phyloP scores from a whole-genome alignment of 2,329 filamentous ascomycete genomes.

The Pleurostoma richardsiae region DNA sequence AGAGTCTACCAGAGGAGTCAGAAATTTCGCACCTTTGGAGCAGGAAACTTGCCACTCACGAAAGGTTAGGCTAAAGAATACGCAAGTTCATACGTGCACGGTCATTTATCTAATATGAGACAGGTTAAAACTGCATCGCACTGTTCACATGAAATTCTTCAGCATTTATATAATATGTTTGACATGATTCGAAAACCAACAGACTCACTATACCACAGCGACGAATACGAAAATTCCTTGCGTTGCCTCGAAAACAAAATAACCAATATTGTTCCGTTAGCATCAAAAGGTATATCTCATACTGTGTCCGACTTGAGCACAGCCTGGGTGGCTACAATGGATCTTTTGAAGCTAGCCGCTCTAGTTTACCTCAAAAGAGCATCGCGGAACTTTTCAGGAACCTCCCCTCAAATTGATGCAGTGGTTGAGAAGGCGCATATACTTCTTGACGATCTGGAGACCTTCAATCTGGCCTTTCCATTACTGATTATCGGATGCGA shows the following conservation, averaged over 20 bases:
- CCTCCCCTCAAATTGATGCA: slow-evolving; percentile 9
- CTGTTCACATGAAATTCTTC: slow-evolving; percentile 14
- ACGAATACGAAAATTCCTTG: slow-evolving; percentile 14
- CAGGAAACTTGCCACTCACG: slow-evolving; percentile 10
- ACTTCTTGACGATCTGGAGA: slow-evolving; percentile 13
- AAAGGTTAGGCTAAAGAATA: slow-evolving; percentile 12
- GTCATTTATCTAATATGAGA: slow-evolving; percentile 11
- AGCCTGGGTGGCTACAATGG: slow-evolving; percentile 11
- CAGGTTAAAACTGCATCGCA: slow-evolving; percentile 10
- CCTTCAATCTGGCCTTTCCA: slow-evolving; percentile 16
- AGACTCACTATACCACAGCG: slow-evolving; percentile 13
- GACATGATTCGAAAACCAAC: slow-evolving; percentile 13
- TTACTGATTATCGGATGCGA: slow-evolving; percentile 20
- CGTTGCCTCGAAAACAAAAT: slow-evolving; percentile 13
- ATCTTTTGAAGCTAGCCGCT: slow-evolving; percentile 11
- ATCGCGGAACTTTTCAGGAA: slow-evolving; percentile 13
- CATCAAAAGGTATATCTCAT: slow-evolving; percentile 9
- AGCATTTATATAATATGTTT: slow-evolving; percentile 10
- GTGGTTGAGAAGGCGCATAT: slow-evolving; percentile 10
- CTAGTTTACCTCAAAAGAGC: slow-evolving; percentile 15
- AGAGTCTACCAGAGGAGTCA: slow-evolving; percentile 7
- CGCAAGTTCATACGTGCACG: slow-evolving; percentile 4
- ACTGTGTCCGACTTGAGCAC: slow-evolving; percentile 7
- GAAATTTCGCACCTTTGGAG: slow-evolving; percentile 8
- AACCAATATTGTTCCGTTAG: slow-evolving; percentile 8